Evolutionary conservation across 2,329 filamentous ascomycete genomes (phyloP).

Genomic region (Metarhizium robertsii): DNA sequence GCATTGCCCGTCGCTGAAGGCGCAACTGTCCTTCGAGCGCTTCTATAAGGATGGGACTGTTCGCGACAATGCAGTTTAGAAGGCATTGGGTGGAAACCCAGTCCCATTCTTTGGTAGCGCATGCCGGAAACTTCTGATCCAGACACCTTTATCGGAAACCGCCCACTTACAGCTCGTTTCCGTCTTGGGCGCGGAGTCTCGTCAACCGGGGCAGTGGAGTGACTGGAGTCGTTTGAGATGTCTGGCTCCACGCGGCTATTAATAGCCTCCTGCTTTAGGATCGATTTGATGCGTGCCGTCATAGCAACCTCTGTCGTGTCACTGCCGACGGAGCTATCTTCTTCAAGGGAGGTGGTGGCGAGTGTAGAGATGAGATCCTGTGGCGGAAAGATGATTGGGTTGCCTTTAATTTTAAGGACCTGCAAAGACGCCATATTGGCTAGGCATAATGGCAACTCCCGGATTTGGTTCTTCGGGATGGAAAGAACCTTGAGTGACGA

Average conservation of each 20-base stretch:
- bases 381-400: slow-evolving; percentile 73
- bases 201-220: slow-evolving; percentile 56
- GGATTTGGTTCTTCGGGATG: slow-evolving; percentile 77
- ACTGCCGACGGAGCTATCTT: slow-evolving; percentile 42
- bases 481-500: slow-evolving; percentile 86
- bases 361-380: slow-evolving; percentile 55
- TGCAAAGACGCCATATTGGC: slow-evolving; percentile 86
- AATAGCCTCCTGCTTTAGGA: slow-evolving; percentile 42
- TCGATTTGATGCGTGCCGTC: slow-evolving; percentile 54
- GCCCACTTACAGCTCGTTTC: slow-evolving; percentile 53
- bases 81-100: slow-evolving; percentile 66
- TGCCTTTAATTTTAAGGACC: slow-evolving; percentile 82
- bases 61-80: slow-evolving; percentile 61
- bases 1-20: slow-evolving; percentile 59
- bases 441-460: slow-evolving; percentile 71
- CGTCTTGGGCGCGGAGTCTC: slow-evolving; percentile 68
- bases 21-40: slow-evolving; percentile 60
- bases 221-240: slow-evolving; percentile 52
- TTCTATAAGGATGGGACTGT: slow-evolving; percentile 56
- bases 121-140: slow-evolving; percentile 55
- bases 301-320: slow-evolving; percentile 54
- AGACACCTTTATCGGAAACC: slow-evolving; percentile 64
- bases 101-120: slow-evolving; percentile 54
- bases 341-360: slow-evolving; percentile 44
- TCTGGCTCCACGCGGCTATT: slow-evolving; percentile 45